Evolutionary conservation across 495 filamentous ascomycete species (phyloP).

Genomic region (Baudoinia panamericana): DNA sequence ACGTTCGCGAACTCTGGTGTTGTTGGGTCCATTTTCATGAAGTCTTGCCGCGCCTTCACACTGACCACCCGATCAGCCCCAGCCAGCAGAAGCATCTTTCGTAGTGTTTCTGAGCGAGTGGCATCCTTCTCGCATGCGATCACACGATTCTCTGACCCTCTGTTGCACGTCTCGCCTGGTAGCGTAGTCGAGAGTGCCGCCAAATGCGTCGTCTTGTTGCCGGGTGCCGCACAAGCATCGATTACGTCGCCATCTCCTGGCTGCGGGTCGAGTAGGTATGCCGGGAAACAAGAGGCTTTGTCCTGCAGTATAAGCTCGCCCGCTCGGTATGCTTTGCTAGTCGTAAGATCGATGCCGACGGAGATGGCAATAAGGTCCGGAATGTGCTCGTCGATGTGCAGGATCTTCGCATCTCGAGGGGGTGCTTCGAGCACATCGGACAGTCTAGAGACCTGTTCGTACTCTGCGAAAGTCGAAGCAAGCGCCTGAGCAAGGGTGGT

Average conservation of each 20-base stretch:
- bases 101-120: slow-evolving; percentile 52
- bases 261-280: slow-evolving; percentile 57
- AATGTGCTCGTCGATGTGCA: slow-evolving; percentile 59
- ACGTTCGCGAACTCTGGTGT: slow-evolving; percentile 44
- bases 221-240: slow-evolving; percentile 85
- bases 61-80: slow-evolving; percentile 51
- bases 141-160: slow-evolving; percentile 30
- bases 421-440: slow-evolving; percentile 27
- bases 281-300: slow-evolving; percentile 93
- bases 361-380: slow-evolving; percentile 73
- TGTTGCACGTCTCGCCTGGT: slow-evolving; percentile 1
- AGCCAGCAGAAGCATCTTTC: slow-evolving; percentile 70
- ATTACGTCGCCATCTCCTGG: slow-evolving; percentile 56
- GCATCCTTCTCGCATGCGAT: slow-evolving; percentile 61
- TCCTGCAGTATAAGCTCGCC: slow-evolving; percentile 85
- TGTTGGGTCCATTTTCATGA: slow-evolving; percentile 56
- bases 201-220: slow-evolving; percentile 94
- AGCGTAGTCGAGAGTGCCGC: slow-evolving; percentile 46
- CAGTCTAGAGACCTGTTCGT: slow-evolving; percentile 38
- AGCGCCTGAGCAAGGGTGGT: slow-evolving; percentile 56
- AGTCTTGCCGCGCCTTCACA: slow-evolving; percentile 62
- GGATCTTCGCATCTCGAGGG: slow-evolving; percentile 26
- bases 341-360: slow-evolving; percentile 49
- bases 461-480: slow-evolving; percentile 50
- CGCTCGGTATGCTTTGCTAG: slow-evolving; percentile 53